These are phyloP conservation scores for Auricularia sp. DNA, from an alignment of 768 basidiomycete species.

Conservation along the genomic window DNA sequence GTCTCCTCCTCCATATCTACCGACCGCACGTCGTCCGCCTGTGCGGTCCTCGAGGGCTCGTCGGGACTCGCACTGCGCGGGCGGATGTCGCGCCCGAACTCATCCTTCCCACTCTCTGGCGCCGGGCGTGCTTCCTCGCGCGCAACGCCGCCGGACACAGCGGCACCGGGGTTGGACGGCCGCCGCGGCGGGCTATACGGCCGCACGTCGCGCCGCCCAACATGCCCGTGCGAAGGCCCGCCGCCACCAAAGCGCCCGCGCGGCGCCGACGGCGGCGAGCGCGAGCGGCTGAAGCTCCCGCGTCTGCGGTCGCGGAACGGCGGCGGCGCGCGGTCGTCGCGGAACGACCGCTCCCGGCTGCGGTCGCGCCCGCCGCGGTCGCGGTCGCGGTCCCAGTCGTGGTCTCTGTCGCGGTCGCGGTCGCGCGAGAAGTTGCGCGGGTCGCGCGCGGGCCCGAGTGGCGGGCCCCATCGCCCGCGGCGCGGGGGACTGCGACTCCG, in stretches of 20 bases:
- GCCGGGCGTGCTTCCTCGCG: slow-evolving; percentile 16
- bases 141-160: slow-evolving; percentile 19
- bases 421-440: no score
- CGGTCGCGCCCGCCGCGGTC: slow-evolving; percentile 52
- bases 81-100: slow-evolving; percentile 78
- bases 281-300: slow-evolving; percentile 9
- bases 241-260: neutral
- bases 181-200: slow-evolving; percentile 53
- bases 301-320: slow-evolving; percentile 18
- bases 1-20: neutral
- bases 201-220: slow-evolving; percentile 37
- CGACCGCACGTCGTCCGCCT: neutral
- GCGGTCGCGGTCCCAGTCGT: slow-evolving; percentile 11
- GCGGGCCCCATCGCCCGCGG: neutral
- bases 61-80: slow-evolving; percentile 28
- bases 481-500: neutral
- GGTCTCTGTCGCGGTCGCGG: neutral
- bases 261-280: slow-evolving; percentile 44
- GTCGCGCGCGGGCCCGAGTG: neutral
- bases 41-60: neutral
- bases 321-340: no score
- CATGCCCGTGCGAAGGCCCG: slow-evolving; percentile 9
- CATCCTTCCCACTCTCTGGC: slow-evolving; percentile 52
- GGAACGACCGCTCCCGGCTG: slow-evolving; percentile 16
- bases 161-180: slow-evolving; percentile 20